Conservation (phyloP, 2,329 filamentous ascomycete species). For the Neofusicoccum kwambonambiense region DNA sequence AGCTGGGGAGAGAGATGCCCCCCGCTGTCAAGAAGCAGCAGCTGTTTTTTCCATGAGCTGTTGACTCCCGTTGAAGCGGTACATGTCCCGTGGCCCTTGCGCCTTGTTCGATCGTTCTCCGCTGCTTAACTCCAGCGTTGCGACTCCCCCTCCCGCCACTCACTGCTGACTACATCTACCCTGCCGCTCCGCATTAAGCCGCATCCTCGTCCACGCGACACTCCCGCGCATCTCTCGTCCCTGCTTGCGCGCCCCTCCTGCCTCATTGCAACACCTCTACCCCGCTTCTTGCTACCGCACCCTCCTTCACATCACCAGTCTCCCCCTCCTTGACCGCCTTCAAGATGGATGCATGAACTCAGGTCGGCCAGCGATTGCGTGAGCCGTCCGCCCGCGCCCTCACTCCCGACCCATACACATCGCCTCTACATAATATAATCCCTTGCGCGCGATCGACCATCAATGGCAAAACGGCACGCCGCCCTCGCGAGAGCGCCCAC, state of each 20-base stretch:
- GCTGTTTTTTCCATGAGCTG: constrained; percentile 25
- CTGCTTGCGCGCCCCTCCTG: neutral
- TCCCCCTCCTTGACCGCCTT: constrained; percentile 20
- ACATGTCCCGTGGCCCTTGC: constrained; percentile 16
- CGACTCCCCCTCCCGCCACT: neutral
- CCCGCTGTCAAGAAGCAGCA: constrained; percentile 34
- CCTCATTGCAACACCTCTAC: neutral
- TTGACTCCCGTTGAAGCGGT: constrained; percentile 34
- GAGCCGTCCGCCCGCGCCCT: constrained; percentile 31
- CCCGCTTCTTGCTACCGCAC: constrained; percentile 24
- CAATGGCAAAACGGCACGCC: neutral
- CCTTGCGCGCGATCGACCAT: constrained; percentile 20
- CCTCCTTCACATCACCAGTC: constrained; percentile 35
- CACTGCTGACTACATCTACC: constrained; percentile 8
- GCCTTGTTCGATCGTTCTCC: neutral
- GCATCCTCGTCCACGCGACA: constrained; percentile 7
- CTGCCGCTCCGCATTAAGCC: neutral
- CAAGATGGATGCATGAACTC: constrained; percentile 44
- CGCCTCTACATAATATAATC: neutral
- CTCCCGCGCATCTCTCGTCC: neutral
- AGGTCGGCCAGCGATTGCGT: constrained; percentile 12
- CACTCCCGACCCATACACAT: constrained; percentile 28
- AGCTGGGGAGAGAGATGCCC: constrained; percentile 50
- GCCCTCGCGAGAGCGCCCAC: neutral
- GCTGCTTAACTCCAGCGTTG: neutral